Conservation (phyloP, 768 basidiomycete species). For the Trametes cinnabarina region DNA sequence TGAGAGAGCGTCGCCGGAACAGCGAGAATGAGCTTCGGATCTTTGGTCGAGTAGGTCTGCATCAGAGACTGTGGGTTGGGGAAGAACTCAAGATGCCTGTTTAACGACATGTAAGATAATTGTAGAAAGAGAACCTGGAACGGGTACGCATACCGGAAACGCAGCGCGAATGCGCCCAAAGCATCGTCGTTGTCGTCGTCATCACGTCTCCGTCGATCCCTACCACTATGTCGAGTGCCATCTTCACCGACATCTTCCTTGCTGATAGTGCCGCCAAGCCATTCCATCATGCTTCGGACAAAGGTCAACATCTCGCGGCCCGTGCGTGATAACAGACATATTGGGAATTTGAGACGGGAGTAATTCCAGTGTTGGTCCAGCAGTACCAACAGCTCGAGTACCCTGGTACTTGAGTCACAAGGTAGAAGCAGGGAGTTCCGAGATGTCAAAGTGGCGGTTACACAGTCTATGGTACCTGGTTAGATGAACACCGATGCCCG, state of each 20-base stretch:
- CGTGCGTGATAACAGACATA: conserved; percentile 90
- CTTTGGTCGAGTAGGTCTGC: conserved; percentile 78
- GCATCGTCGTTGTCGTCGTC: conserved; percentile 70
- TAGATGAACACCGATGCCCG: neutral
- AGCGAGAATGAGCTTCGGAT: conserved; percentile 91
- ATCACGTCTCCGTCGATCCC: conserved; percentile 38
- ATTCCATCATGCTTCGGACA: conserved; percentile 97
- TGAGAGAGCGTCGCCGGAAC: conserved; percentile 92
- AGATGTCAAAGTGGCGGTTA: conserved; percentile 81
- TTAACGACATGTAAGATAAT: neutral
- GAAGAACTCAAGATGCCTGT: conserved; percentile 91
- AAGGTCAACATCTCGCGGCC: conserved; percentile 92
- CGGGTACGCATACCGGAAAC: conserved; percentile 72
- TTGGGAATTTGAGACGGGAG: conserved; percentile 77
- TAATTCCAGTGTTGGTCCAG: conserved; percentile 98
- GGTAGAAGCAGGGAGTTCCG: conserved; percentile 85
- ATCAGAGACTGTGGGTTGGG: conserved; percentile 76
- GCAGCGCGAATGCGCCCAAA: conserved; percentile 78
- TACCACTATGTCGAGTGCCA: conserved; percentile 37
- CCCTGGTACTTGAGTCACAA: conserved; percentile 90
- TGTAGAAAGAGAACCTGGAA: neutral
- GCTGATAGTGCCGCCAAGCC: conserved; percentile 93
- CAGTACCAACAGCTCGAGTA: conserved; percentile 92
- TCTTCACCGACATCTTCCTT: conserved; percentile 90
- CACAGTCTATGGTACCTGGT: conserved; percentile 57